phyloP scores from a whole-genome alignment of 2,329 filamentous ascomycete species.

The Pyrenophora graminea region DNA sequence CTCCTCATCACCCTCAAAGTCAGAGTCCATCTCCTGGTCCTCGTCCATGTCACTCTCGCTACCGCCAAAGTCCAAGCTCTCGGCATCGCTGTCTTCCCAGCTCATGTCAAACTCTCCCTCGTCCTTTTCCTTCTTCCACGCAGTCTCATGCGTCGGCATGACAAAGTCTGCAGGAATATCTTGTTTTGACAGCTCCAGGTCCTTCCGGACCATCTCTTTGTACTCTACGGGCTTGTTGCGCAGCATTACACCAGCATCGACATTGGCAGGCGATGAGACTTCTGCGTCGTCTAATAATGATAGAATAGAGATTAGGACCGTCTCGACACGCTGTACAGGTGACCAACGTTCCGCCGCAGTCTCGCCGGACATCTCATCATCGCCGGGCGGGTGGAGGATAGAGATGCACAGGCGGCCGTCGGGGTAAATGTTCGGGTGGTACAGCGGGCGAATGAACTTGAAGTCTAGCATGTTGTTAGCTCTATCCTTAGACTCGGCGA shows the following conservation, averaged over 20 bases:
- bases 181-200: slow-evolving; percentile 73
- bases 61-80: slow-evolving; percentile 69
- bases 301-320: slow-evolving; percentile 88
- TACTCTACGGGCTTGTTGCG: slow-evolving; percentile 73
- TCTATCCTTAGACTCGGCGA: background rate
- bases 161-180: slow-evolving; percentile 79
- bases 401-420: slow-evolving; percentile 95
- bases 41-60: slow-evolving; percentile 61
- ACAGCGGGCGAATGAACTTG: slow-evolving; percentile 78
- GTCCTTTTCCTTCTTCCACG: slow-evolving; percentile 64
- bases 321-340: slow-evolving; percentile 90
- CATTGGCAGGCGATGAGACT: slow-evolving; percentile 90
- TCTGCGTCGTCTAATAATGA: slow-evolving; percentile 93
- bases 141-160: slow-evolving; percentile 76
- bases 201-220: slow-evolving; percentile 68
- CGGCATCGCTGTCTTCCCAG: slow-evolving; percentile 55
- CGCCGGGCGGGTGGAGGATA: slow-evolving; percentile 89
- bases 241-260: slow-evolving; percentile 86
- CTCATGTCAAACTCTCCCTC: slow-evolving; percentile 63
- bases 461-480: slow-evolving; percentile 61
- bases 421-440: slow-evolving; percentile 91
- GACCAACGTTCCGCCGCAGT: slow-evolving; percentile 90
- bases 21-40: slow-evolving; percentile 61
- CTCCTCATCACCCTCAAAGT: slow-evolving; percentile 60
- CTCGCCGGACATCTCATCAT: slow-evolving; percentile 92